A percentile compares a stretch with the other conserved stretches of the same genome.
Conservation (phyloP, 257 asterid genomes). For the Solanum bulbocastanum region DNA sequence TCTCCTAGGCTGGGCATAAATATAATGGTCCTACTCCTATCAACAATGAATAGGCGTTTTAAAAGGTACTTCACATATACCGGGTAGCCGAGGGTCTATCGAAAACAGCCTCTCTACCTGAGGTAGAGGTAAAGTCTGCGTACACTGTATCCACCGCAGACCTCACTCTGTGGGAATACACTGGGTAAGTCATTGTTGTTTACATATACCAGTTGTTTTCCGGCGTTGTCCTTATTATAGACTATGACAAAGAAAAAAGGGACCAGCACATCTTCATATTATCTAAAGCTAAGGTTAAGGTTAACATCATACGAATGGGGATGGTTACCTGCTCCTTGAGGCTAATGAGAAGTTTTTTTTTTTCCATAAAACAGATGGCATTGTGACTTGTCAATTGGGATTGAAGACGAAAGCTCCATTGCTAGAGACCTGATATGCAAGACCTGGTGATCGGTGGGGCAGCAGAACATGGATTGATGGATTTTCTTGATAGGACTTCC, state of each 20-base stretch:
- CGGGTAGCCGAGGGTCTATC: neutral
- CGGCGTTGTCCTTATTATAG: neutral
- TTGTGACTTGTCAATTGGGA: neutral
- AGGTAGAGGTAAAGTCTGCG: neutral
- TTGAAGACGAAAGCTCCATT: slow-evolving; percentile 1
- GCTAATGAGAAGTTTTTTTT: neutral
- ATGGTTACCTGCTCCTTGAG: slow-evolving; percentile 6
- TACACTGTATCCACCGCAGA: too few relatives aligned
- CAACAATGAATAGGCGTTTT: neutral
- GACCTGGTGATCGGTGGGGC: neutral
- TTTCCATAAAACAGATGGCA: neutral
- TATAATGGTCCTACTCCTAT: slow-evolving; percentile 6
- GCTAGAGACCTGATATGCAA: neutral
- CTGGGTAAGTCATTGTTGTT: neutral
- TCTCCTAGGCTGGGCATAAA: neutral
- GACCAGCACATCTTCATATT: neutral
- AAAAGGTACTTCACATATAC: neutral
- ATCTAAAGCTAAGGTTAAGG: neutral
- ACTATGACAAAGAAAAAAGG: neutral
- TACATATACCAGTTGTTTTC: neutral
- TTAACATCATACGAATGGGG: neutral
- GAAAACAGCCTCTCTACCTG: too few relatives aligned
- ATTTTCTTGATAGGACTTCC: neutral
- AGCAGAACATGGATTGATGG: neutral
- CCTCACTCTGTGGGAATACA: neutral